Evolutionary conservation across 352 stramenopile genomes (phyloP), one percentile per base, ranked within the genome.

Genomic region (Phytopythium chamaehyphon): DNA sequence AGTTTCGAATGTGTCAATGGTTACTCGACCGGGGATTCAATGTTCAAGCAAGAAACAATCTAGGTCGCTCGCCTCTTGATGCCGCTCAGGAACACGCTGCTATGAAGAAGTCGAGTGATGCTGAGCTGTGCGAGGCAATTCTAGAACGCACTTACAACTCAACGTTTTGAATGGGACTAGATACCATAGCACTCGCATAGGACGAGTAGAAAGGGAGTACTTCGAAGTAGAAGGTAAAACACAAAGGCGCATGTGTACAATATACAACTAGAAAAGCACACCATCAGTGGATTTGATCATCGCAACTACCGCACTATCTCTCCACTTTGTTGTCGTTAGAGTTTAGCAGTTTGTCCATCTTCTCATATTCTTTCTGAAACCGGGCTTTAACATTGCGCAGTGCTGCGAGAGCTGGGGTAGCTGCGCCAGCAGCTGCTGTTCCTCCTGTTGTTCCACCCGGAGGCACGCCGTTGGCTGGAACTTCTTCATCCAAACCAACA

Each of bases 261-360:
- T 21, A 49, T 36, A 49, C 31, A 49, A 44, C n/a, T 26, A 18
- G n/a, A 24, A 23, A 44, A 23, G n/a, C n/a, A 16, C 2, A 24
- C n/a, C 2, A 26, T 7, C 9, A 14, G 2, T 8, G 39, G 5
- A 14, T 10, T 47, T 24, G n/a, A 47, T 10, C 50, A 15, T 24
- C 44, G 12, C 16, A 61, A 54, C 5, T 33, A 5, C 9, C 14
- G 26, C 19, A 35, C 43, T 66, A 89, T 61, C 76, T 69, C 36
- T 89, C 78, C 51, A 83, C 66, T 33, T 89, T 87, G 67, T 83
- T 91, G 62, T 93, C 83, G 55, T 87, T 90, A 40, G 76, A 77
- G 47, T 70, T 90, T 28, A 93, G 58, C 31, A 93, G 76, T 54
- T 93, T 93, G 58, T 93, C 80, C 56, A 91, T 88, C 57, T 91